A percentile compares a stretch with the other conserved stretches of the same genome.
phyloP scores from a whole-genome alignment of 1,284 basidiomycete genomes.

The Gomphus bonarii region DNA sequence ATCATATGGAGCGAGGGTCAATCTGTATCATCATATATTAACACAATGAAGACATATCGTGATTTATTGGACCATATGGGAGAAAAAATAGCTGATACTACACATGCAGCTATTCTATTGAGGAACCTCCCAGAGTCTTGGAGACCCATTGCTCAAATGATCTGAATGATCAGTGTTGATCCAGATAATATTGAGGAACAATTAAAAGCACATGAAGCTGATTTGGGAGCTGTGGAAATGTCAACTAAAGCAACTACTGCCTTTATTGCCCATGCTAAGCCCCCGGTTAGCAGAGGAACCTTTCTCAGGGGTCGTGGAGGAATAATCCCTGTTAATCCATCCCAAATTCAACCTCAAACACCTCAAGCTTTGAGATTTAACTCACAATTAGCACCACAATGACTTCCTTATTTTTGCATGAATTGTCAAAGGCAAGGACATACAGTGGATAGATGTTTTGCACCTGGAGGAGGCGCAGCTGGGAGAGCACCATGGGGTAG shows the following conservation, averaged over 20 bases:
- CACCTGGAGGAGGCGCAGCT: too few species aligned
- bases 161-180: neutral
- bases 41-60: neutral
- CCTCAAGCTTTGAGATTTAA: too few species aligned
- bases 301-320: too few species aligned
- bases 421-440: too few species aligned
- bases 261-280: too few species aligned
- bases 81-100: neutral
- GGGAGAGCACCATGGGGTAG: too few species aligned
- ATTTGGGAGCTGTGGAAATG: neutral
- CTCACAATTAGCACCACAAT: too few species aligned
- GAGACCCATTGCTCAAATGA: neutral
- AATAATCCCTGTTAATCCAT: too few species aligned
- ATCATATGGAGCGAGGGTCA: neutral
- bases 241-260: neutral
- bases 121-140: neutral
- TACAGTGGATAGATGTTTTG: too few species aligned
- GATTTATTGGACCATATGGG: neutral
- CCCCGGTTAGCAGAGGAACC: too few species aligned
- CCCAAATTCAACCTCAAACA: too few species aligned
- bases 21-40: neutral
- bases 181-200: neutral
- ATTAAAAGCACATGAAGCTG: neutral
- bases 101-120: neutral
- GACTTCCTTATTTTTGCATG: too few species aligned